Conservation (phyloP, 805 yeast species). For the Nakazawaea wickerhamii region DNA sequence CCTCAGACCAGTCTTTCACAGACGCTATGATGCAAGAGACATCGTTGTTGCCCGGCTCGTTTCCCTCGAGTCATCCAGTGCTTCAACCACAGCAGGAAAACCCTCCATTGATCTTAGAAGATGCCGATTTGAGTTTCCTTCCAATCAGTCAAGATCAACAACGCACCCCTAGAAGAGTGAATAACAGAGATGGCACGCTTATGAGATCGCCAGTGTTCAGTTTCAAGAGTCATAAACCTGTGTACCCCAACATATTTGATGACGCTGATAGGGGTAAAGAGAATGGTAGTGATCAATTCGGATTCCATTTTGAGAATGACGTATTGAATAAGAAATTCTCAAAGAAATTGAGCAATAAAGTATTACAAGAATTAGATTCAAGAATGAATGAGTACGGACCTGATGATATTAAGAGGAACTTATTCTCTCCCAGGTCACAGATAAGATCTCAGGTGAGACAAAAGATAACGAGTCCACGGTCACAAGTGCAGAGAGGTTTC, state of each 20-base stretch:
- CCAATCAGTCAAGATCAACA: not conserved
- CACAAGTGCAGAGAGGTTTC: slow-evolving; percentile 32
- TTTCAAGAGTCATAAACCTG: slow-evolving; percentile 7
- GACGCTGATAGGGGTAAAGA: slow-evolving; percentile 21
- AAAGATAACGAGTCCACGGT: slow-evolving; percentile 12
- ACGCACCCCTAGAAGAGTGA: not conserved
- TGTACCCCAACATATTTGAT: slow-evolving; percentile 4
- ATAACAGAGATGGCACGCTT: not conserved
- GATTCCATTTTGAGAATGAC: slow-evolving; percentile 28
- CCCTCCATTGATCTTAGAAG: not conserved
- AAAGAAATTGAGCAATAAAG: slow-evolving; percentile 38
- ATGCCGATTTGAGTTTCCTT: slow-evolving; percentile 5
- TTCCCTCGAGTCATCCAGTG: slow-evolving; percentile 1
- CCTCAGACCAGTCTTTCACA: slow-evolving; percentile 4
- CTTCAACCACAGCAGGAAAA: slow-evolving; percentile 6
- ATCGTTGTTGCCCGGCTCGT: slow-evolving; percentile 7
- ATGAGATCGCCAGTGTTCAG: slow-evolving; percentile 12
- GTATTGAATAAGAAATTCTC: slow-evolving; percentile 44
- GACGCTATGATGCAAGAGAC: slow-evolving; percentile 7
- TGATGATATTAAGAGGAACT: not conserved
- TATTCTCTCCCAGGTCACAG: slow-evolving; percentile 11
- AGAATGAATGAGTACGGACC: slow-evolving; percentile 26
- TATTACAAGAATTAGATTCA: slow-evolving; percentile 37
- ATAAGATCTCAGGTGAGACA: slow-evolving; percentile 19
- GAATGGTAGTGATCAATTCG: slow-evolving; percentile 27